Percentiles rank a stretch among this genome's conserved stretches.
phyloP scores from a whole-genome alignment of 257 asterid genomes.

The Euphrasia confusa region DNA sequence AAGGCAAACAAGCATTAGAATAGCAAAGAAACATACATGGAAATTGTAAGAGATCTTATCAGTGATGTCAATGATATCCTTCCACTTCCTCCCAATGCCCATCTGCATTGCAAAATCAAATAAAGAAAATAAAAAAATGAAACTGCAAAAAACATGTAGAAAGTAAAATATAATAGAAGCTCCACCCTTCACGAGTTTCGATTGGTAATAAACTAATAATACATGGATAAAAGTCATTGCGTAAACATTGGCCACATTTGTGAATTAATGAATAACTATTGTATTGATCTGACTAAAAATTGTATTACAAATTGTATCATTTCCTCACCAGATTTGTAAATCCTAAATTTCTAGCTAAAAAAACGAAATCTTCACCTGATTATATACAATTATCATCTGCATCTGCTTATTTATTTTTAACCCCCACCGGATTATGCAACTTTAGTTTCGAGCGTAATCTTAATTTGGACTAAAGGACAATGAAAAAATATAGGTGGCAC shows the following conservation, averaged over 20 bases:
- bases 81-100: constrained; percentile 95
- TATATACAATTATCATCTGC: no score
- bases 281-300: no score
- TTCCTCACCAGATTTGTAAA: no score
- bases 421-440: no score
- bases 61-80: constrained; percentile 58
- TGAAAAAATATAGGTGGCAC: neutral
- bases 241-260: neutral
- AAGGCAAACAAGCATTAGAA: neutral
- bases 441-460: no score
- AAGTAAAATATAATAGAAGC: neutral
- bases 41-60: constrained; percentile 58
- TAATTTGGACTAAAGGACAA: neutral
- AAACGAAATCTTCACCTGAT: no score
- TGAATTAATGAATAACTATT: no score
- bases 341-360: no score
- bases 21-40: constrained; percentile 46
- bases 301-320: no score
- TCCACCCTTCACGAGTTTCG: neutral
- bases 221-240: neutral
- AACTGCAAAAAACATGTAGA: neutral
- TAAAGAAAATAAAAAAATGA: neutral
- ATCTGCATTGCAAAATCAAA: constrained; percentile 42
- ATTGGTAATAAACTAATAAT: neutral
- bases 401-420: no score